Evolutionary conservation across 805 yeast genomes (phyloP).

Genomic region (Teunomyces cretensis): DNA sequence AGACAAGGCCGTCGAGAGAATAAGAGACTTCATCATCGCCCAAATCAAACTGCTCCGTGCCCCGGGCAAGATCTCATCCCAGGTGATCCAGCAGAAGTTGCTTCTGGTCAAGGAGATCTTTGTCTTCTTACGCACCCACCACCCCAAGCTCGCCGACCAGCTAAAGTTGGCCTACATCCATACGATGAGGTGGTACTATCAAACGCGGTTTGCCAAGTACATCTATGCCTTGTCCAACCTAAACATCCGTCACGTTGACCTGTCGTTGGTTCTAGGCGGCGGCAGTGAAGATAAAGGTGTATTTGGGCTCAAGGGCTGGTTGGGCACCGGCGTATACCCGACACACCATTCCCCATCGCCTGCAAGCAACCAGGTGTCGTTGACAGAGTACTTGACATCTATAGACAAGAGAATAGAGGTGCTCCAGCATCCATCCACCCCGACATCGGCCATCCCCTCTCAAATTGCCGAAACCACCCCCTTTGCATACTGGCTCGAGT

Average conservation of each 20-base stretch:
- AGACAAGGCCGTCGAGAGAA: conserved; percentile 68
- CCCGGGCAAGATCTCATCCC: conserved; percentile 60
- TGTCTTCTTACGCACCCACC: conserved; percentile 53
- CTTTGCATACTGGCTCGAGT: conserved; percentile 66
- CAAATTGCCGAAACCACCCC: conserved; percentile 82
- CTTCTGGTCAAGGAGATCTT: conserved; percentile 62
- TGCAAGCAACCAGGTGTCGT: conserved; percentile 12
- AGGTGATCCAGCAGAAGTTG: conserved; percentile 66
- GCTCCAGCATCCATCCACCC: conserved; percentile 42
- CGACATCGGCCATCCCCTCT: conserved; percentile 69
- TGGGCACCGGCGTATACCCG: conserved; percentile 7
- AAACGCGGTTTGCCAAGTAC: conserved; percentile 74
- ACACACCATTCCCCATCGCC: not conserved
- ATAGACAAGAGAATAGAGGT: conserved; percentile 62
- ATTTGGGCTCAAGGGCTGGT: conserved; percentile 29
- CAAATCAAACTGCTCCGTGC: conserved; percentile 68
- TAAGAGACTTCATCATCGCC: conserved; percentile 63
- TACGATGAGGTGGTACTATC: conserved; percentile 94
- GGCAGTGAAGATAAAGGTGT: conserved; percentile 22
- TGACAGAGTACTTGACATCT: conserved; percentile 53
- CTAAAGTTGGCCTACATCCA: conserved; percentile 76
- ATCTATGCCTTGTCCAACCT: conserved; percentile 68
- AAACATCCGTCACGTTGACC: conserved; percentile 55
- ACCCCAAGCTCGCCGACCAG: conserved; percentile 66
- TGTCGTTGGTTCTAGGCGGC: conserved; percentile 54